Base-by-base conservation (phyloP, 257 asterid species). In the Echites panduratus region DNA sequence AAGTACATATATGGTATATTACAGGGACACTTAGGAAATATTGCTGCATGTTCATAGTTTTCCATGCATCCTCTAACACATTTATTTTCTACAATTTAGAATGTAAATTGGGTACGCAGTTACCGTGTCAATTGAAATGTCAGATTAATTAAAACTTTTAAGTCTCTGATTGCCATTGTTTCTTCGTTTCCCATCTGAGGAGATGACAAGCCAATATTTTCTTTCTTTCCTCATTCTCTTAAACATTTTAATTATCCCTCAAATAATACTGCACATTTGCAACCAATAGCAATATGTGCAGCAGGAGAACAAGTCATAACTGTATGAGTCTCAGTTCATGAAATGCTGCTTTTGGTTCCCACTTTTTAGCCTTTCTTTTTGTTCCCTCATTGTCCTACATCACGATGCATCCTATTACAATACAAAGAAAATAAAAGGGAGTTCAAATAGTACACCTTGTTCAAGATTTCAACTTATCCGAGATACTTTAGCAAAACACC, bases 401-500 rank as follows among this genome's bases (percentile, higher is more conserved):
- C 14, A 6, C 2, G 11, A 35, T 5, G 7, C 14, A 29, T 29
- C 67, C 22, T 32, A 7, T 61, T 29, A 59, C 9, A 2, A 32
- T 32, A 32, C 32, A 35, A 38, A 3, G 19, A 22, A 10, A 38
- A 38, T 1, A 64, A 2, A 7, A 43, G 7, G 40, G 47, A 50
- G 57, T 64, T 22, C 8, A 64, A 63, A 35, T n/a, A 20, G 17
- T 63, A 32, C 38, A 38, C 69, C 69, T 2, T 19, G 27, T 38
- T 7, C 20, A 2, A 38, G 49, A 19, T 19, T 16, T 19, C 58
- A 68, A 68, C 76, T 89, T 90, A 90, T 68, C 98, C 99, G 44
- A 94, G 90, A 82, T 87, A 94, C 82, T 92, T 92, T n/a, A 94
- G 84, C 84, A 94, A 80, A 65, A 94, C 96, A 50, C 99, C 98